Percentiles rank a stretch among this genome's conserved stretches.
phyloP scores from a whole-genome alignment of 225 moss, liverwort and hornwort species.

The Sphagnum tenellum region DNA sequence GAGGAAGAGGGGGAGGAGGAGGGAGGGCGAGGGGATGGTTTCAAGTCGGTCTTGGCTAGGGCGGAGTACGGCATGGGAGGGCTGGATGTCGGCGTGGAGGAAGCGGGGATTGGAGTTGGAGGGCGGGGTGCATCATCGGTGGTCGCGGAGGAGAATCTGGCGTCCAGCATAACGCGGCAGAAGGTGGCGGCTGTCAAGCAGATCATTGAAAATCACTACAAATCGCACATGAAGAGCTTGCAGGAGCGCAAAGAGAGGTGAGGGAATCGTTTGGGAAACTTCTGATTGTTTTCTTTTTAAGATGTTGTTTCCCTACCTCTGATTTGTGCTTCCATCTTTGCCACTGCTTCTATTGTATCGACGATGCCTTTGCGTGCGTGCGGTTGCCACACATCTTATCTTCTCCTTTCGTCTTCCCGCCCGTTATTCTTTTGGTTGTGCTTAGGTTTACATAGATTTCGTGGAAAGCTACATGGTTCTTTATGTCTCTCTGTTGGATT shows the following conservation, averaged over 20 bases:
- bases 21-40: conserved; percentile 71
- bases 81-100: conserved; percentile 76
- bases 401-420: too few species aligned
- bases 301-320: too few species aligned
- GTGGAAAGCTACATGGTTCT: too few species aligned
- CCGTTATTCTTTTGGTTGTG: too few species aligned
- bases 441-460: too few species aligned
- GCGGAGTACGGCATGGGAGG: conserved; percentile 97
- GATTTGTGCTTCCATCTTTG: too few species aligned
- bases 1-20: conserved; percentile 22
- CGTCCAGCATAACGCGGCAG: conserved; percentile 39
- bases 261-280: too few species aligned
- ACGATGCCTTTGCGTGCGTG: too few species aligned
- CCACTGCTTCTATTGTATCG: too few species aligned
- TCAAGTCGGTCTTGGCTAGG: conserved; percentile 73
- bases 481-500: too few species aligned
- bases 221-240: conserved; percentile 59
- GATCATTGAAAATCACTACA: conserved; percentile 64
- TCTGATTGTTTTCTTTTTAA: too few species aligned
- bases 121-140: conserved; percentile 10
- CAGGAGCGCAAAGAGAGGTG: conserved; percentile 67
- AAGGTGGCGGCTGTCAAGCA: conserved; percentile 62
- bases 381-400: too few species aligned
- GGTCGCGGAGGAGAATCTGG: conserved; percentile 29
- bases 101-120: neutral